A percentile compares a stretch with the other conserved stretches of the same genome.
Evolutionary conservation across 495 filamentous ascomycete species (phyloP).

Genomic region (Penicillium manginii): DNA sequence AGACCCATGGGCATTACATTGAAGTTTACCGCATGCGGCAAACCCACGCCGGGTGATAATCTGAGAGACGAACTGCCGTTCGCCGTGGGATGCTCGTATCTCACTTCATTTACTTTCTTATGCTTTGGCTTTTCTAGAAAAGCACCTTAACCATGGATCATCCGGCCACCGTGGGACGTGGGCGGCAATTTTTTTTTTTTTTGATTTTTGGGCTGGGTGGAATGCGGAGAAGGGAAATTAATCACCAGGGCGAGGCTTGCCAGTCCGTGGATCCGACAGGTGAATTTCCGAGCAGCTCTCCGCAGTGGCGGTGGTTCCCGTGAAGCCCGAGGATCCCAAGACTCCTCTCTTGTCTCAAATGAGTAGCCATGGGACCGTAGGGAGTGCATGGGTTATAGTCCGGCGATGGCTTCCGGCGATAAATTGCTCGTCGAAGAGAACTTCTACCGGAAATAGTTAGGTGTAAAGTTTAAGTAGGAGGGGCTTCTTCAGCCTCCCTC

Average conservation of each 20-base stretch:
- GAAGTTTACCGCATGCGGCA: conserved; percentile 18
- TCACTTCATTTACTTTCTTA: not conserved
- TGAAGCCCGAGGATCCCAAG: not conserved
- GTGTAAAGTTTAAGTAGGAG: conserved; percentile 7
- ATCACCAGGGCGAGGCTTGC: not conserved
- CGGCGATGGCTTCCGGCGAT: not conserved
- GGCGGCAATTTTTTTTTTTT: not conserved
- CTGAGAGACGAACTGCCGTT: conserved; percentile 3
- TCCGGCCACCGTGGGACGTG: conserved; percentile 10
- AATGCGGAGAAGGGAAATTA: conserved; percentile 30
- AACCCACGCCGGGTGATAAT: conserved; percentile 1
- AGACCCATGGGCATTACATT: conserved; percentile 21
- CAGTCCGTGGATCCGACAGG: conserved; percentile 14
- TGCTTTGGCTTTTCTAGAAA: conserved; percentile 21
- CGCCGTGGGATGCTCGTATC: not conserved
- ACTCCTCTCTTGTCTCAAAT: not conserved
- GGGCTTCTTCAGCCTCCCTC: conserved; percentile 28
- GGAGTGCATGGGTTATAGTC: not conserved
- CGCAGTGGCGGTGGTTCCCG: conserved; percentile 22
- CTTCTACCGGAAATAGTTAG: not conserved
- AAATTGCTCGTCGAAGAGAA: not conserved
- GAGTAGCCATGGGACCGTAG: not conserved
- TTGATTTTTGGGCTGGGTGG: not conserved
- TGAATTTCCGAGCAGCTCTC: conserved; percentile 26
- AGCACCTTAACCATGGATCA: conserved; percentile 12